Evolutionary conservation across 495 filamentous ascomycete species (phyloP).

Genomic region (Hypoxylon subgilvum): DNA sequence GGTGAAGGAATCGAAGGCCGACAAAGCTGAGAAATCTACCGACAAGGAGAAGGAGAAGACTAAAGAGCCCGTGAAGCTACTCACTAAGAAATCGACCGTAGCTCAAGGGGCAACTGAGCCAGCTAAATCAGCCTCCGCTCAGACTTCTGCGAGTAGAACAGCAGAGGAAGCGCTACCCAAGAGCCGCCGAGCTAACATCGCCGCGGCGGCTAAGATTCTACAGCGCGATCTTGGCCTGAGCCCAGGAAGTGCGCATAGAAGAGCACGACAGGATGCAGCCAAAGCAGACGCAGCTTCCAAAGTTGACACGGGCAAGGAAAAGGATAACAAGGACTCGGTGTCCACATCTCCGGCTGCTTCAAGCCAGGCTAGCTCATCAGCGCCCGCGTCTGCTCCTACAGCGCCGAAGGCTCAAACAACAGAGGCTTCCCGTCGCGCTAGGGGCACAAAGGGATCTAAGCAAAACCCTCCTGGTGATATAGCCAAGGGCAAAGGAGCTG

Average conservation of each 20-base stretch:
- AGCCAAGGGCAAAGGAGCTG: slow-evolving; percentile 35
- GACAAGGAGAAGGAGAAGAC: slow-evolving; percentile 55
- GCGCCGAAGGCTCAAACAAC: slow-evolving; percentile 39
- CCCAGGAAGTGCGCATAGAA: slow-evolving; percentile 62
- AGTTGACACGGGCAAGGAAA: slow-evolving; percentile 40
- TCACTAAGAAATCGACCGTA: slow-evolving; percentile 70
- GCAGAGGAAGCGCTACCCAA: slow-evolving; percentile 44
- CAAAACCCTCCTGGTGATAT: slow-evolving; percentile 42
- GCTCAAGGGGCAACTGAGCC: slow-evolving; percentile 58
- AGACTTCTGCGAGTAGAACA: slow-evolving; percentile 41
- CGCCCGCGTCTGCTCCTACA: slow-evolving; percentile 35
- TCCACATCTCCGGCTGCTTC: slow-evolving; percentile 28
- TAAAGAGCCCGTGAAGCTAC: slow-evolving; percentile 80
- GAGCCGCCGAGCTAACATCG: slow-evolving; percentile 69
- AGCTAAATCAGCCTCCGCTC: slow-evolving; percentile 47
- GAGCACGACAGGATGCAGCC: slow-evolving; percentile 57
- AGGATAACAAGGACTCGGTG: slow-evolving; percentile 46
- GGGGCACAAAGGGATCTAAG: slow-evolving; percentile 41
- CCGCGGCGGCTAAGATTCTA: slow-evolving; percentile 80
- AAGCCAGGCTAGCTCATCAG: slow-evolving; percentile 30
- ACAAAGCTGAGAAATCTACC: slow-evolving; percentile 60
- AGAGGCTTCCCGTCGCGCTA: slow-evolving; percentile 33
- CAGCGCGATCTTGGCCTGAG: slow-evolving; percentile 90
- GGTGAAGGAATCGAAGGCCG: slow-evolving; percentile 64
- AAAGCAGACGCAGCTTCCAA: slow-evolving; percentile 57